Evolutionary conservation across 352 stramenopile genomes (phyloP), one percentile per base, ranked within the genome.

Genomic region (Phytophthora sp.): DNA sequence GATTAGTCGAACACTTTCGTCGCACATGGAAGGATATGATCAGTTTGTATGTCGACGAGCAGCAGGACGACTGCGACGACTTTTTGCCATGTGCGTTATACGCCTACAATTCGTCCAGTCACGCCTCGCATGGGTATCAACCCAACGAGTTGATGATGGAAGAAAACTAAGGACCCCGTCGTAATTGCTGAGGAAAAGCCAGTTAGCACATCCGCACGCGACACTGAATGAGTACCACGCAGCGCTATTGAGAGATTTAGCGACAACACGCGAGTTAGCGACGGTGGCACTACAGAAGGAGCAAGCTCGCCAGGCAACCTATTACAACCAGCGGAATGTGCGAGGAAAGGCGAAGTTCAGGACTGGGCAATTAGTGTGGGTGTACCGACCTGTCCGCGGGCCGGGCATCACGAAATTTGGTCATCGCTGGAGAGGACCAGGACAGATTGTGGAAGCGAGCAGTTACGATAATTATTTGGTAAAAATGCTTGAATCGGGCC

Each of bases 1-100:
- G 56, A 0, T n/a, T 74, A 2, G 51, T 74, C 0, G 45, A 71
- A 15, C 24, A 50, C 2, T 77, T 71, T 26, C 66, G 69, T 12
- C 11, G 46, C 0, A 69, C 44, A 6, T 67, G 57, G 62, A 72
- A 71, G 16, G 57, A 66, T 21, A 64, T 72, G 18, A 36, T 76
- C 3, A 38, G 30, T 9, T 26, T 72, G 1, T 64, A 66, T 15
- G 31, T 38, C 4, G 31, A 38, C 16, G 31, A 13, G 3, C 31
- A 38, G 9, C 31, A 38, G 9, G 26, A 57, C 38, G 61, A 67
- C 21, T 75, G 61, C 61, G 56, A 71, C 16, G 52, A 65, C 13
- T 71, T 58, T 38, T 9, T 75, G 15, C 27, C 36, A 1, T 30
- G 18, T 16, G 42, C 42, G 4, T 7, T 54, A 21, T 57, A 63